Evolutionary conservation across 2,329 filamentous ascomycete genomes (phyloP), one percentile per base, ranked within the genome.

Genomic region (Salinomyces thailandicus): DNA sequence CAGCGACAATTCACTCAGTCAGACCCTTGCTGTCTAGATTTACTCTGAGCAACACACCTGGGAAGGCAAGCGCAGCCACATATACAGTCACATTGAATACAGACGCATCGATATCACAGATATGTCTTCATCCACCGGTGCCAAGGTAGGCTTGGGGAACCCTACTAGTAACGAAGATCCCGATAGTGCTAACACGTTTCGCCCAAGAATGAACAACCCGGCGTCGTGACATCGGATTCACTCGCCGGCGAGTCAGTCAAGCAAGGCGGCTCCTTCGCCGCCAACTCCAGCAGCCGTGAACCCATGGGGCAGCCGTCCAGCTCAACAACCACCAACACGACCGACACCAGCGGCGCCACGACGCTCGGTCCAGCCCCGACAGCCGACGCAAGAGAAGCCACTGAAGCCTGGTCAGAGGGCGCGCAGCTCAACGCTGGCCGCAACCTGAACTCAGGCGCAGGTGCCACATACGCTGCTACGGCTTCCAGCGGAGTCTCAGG

Each of bases 241-340:
- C 75, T 93, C 4, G 85, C 85, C 8, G 79, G 76, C 40, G 79
- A 89, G 52, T 91, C 83, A 0, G 61, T 75, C 41, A 62, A 67
- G 31, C 48, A 64, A 15, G 69, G 69, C 39, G 82, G 81, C 45
- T 63, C 58, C 9, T 85, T 83, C 50, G 63, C 70, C 27, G 57
- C 69, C 18, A 59, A 69, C 38, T 82, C 84, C 60, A 64, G 67
- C 16, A 64, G 70, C 43, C 66, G 68, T 13, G 64, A 67, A 27
- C 65, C 66, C 5, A 62, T 64, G 19, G 55, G 60, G 11, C 70
- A 76, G 33, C 61, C 63, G 6, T 71, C 71, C 28, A 47, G 50
- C n/a, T 66, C 68, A 31, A 73, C 67, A 20, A 78, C 68, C 14
- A 63, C 72, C 35, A 71, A 69, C 56, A 78, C 62, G 46, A 72